Base-by-base conservation (phyloP, 306 rosid genomes). In the Hylodesmum podocarpum region DNA sequence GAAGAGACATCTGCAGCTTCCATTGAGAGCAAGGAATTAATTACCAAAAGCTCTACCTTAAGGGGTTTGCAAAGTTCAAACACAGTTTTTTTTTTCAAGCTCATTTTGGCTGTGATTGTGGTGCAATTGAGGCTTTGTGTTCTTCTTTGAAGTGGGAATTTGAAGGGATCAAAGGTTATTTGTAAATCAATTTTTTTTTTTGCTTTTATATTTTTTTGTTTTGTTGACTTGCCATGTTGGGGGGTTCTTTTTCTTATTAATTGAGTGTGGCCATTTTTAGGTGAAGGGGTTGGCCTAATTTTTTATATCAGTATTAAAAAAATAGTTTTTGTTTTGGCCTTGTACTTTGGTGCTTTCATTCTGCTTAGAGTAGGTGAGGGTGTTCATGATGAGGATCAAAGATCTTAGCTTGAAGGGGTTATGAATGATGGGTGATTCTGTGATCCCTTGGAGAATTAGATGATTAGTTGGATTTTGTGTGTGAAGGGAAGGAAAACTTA, bases 1-100 rank as follows among this genome's bases (percentile, higher is more conserved):
- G 65, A 88, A 88, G 91, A 82, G 86, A 84, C 90, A 87, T 81
- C 91, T 75, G 68, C 80, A 70, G 65, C 91, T 82, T 80, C 63
- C 68, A 31, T 29, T 21, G 66, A 13, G 86, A 85, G 93, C 69
- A 86, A 90, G 86, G 95, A 83, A 91, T 79, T 70, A 83, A 91
- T 79, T 70, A 71, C 50, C 57, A 4, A 70, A 53, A 73, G 58
- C 50, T 39, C 68, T 16, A 21, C 5, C 77, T 73, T 76, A 51
- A 66, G 76, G 53, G 28, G 39, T 86, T 88, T 81, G 78, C 74
- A 31, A 68, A 25, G 87, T 82, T 80, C 78, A 43, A 63, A 29
- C 55, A 72, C 79, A 39, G 70, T 83, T 72, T 77, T 11, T 57
- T n/a, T n/a, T n/a, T n/a, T n/a, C n/a, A n/a, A 55, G 62, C 78